These are phyloP conservation scores for Ormosia semicastrata DNA, from an alignment of 306 rosid species.

Conservation along the genomic window DNA sequence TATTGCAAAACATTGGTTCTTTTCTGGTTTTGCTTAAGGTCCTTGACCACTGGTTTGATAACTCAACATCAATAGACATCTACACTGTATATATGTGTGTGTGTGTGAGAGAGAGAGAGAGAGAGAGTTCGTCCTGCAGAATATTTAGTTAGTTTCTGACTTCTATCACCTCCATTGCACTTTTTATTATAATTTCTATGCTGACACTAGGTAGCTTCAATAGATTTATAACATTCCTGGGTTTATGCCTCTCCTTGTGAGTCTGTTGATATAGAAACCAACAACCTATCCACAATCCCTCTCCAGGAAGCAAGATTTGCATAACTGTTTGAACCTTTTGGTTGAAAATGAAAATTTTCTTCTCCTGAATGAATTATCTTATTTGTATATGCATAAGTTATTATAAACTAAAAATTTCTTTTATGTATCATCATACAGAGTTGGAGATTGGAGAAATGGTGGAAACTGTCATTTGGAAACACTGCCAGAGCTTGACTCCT, in stretches of 20 bases:
- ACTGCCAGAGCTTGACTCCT: conserved; percentile 68
- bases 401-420: conserved; percentile 3
- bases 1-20: no score
- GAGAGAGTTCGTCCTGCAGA: no score
- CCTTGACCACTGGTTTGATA: no score
- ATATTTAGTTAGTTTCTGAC: no score
- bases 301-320: neutral
- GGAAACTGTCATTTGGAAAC: conserved; percentile 85
- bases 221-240: neutral
- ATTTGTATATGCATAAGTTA: neutral
- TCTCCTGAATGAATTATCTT: neutral
- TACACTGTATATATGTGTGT: no score
- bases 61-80: no score
- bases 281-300: neutral
- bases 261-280: neutral
- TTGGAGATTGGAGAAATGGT: conserved; percentile 84
- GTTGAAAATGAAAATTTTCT: neutral
- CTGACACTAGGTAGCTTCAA: no score
- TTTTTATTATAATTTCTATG: no score
- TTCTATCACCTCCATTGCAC: no score
- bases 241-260: neutral
- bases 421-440: conserved; percentile 45
- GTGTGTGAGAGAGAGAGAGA: no score
- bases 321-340: neutral
- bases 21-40: no score